These are phyloP conservation scores for Blastobotrys niveus DNA, from an alignment of 1,139 yeast genomes.

Conservation along the genomic window DNA sequence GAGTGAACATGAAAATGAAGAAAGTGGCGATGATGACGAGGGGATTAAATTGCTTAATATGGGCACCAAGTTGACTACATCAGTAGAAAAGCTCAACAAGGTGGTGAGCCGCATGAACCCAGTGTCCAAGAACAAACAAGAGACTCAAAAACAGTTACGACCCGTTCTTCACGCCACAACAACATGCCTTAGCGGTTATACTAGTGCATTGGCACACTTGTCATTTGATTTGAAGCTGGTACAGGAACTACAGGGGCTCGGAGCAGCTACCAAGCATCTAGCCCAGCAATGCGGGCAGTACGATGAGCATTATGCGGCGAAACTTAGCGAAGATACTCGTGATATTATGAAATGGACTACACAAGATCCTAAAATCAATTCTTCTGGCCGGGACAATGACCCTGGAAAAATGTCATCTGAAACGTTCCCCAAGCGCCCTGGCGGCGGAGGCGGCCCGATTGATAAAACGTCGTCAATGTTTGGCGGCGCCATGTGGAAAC, in stretches of 20 bases:
- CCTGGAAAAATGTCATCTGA: no score
- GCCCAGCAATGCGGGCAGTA: no score
- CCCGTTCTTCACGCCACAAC: neutral
- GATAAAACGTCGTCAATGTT: no score
- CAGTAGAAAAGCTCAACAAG: neutral
- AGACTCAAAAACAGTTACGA: neutral
- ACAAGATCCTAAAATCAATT: constrained; percentile 4
- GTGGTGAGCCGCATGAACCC: constrained; percentile 1
- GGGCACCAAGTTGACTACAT: neutral
- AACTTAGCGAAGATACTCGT: neutral
- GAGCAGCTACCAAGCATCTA: neutral
- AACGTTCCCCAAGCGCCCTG: no score
- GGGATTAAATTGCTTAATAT: neutral
- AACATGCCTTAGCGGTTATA: neutral
- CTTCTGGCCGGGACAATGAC: no score
- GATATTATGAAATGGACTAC: neutral
- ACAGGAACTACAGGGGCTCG: neutral
- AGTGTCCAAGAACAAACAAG: no score
- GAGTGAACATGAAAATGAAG: neutral
- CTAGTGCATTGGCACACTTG: neutral
- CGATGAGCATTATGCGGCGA: constrained; percentile 1
- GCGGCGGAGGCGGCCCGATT: no score
- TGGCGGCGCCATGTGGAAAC: constrained; percentile 5
- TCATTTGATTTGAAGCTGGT: neutral
- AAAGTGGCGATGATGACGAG: no score